Evolutionary conservation across 2,329 filamentous ascomycete genomes (phyloP).

Genomic region (Diaporthe sp.): DNA sequence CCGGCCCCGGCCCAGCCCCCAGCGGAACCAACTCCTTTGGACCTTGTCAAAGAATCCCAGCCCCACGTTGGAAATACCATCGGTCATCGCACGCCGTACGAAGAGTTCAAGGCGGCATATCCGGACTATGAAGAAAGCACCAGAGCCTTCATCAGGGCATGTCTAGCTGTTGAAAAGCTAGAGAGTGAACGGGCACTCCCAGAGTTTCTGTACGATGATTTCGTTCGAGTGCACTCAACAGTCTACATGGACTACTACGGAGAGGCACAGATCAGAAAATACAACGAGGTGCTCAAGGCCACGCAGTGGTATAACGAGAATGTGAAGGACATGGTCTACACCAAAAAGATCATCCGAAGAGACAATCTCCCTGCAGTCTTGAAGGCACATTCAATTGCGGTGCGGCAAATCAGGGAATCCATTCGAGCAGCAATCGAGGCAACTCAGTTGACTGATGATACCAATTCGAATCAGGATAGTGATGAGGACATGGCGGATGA

Average conservation of each 20-base stretch:
- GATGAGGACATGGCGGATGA: constrained; percentile 31
- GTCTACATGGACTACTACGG: constrained; percentile 50
- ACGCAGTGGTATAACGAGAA: constrained; percentile 53
- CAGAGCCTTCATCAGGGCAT: constrained; percentile 50
- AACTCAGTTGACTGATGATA: neutral
- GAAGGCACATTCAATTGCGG: constrained; percentile 47
- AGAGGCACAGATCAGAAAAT: constrained; percentile 46
- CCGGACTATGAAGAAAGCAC: constrained; percentile 49
- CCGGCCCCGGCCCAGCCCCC: constrained; percentile 9
- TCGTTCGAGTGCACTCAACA: constrained; percentile 52
- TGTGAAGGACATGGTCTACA: constrained; percentile 49
- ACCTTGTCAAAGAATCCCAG: neutral
- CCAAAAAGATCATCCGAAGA: constrained; percentile 48
- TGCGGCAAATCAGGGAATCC: constrained; percentile 35
- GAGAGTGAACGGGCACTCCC: constrained; percentile 46
- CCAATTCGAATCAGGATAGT: neutral
- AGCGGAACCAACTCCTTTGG: neutral
- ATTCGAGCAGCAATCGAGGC: constrained; percentile 4
- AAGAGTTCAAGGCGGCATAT: constrained; percentile 48
- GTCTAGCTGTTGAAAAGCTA: constrained; percentile 49
- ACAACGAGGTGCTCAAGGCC: constrained; percentile 46
- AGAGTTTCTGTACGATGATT: constrained; percentile 53
- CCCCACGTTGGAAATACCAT: neutral
- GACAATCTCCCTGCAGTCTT: constrained; percentile 49
- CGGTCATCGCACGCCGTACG: constrained; percentile 45